Percentiles rank a stretch among this genome's conserved stretches.
These are phyloP conservation scores for Anacardium occidentale DNA, from an alignment of 345 rosid species.

Conservation along the genomic window DNA sequence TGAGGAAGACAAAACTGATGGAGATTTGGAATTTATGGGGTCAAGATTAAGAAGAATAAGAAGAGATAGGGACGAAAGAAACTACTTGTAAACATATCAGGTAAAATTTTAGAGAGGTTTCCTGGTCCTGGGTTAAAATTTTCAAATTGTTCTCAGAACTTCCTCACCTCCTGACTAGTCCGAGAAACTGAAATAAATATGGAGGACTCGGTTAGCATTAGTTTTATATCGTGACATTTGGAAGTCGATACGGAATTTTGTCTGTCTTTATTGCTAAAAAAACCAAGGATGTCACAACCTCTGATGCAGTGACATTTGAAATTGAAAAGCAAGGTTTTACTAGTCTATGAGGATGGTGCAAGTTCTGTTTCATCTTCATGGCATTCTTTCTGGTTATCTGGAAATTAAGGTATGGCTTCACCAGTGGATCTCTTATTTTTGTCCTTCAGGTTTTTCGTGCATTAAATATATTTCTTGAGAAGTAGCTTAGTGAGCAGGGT, in stretches of 20 bases:
- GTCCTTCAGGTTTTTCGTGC: neutral
- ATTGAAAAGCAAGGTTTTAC: neutral
- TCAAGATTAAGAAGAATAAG: neutral
- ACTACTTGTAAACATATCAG: neutral
- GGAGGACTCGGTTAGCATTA: too few species aligned
- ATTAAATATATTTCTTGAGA: neutral
- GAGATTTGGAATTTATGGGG: neutral
- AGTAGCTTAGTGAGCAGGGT: neutral
- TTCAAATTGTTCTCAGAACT: neutral
- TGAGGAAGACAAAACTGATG: slow-evolving; percentile 5
- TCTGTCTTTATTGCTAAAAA: neutral
- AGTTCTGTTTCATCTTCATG: neutral
- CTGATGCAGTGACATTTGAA: neutral
- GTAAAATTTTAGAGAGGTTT: neutral
- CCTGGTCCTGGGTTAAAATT: neutral
- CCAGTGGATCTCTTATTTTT: neutral
- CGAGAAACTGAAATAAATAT: too few species aligned
- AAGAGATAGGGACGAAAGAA: neutral
- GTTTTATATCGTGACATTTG: neutral
- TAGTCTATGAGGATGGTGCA: neutral
- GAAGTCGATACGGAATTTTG: neutral
- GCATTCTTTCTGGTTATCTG: neutral
- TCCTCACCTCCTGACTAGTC: slow-evolving; percentile 2
- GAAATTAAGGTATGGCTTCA: slow-evolving; percentile 11
- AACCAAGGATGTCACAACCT: neutral